Evolutionary conservation across 352 stramenopile genomes (phyloP).

Genomic region (Phytophthora pseudosyringae): DNA sequence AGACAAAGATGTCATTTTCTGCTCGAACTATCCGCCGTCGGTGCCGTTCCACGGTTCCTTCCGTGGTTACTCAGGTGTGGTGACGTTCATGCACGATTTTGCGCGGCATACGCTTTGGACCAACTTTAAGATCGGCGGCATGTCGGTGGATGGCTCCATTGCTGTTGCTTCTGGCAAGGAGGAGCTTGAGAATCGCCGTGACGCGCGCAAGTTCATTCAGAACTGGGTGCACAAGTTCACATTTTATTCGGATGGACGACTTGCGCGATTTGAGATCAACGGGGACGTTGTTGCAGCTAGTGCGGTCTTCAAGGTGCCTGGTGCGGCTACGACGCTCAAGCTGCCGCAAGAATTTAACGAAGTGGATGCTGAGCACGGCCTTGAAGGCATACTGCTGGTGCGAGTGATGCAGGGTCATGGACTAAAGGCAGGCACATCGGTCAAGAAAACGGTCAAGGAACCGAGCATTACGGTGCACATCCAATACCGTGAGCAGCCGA

Average conservation of each 20-base stretch:
- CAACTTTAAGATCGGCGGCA: constrained; percentile 87
- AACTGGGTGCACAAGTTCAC: constrained; percentile 93
- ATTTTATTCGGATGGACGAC: constrained; percentile 83
- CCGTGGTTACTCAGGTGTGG: constrained; percentile 71
- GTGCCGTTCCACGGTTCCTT: constrained; percentile 89
- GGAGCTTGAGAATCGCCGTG: constrained; percentile 86
- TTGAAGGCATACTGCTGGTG: constrained; percentile 73
- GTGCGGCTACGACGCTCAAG: constrained; percentile 84
- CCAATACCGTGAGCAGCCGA: constrained; percentile 65
- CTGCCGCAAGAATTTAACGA: constrained; percentile 91
- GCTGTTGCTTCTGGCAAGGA: constrained; percentile 87
- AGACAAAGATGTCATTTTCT: constrained; percentile 89
- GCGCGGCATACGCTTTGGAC: constrained; percentile 81
- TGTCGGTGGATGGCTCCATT: constrained; percentile 86
- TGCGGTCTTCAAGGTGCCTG: constrained; percentile 87
- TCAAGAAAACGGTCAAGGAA: constrained; percentile 77
- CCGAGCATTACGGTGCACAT: constrained; percentile 65
- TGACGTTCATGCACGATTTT: constrained; percentile 85
- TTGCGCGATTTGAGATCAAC: constrained; percentile 90
- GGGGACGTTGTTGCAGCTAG: constrained; percentile 87
- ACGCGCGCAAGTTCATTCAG: constrained; percentile 86
- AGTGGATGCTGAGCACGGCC: constrained; percentile 79
- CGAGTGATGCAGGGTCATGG: constrained; percentile 86
- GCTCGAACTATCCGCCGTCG: constrained; percentile 87
- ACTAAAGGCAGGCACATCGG: constrained; percentile 68